Evolutionary conservation across 495 filamentous ascomycete genomes (phyloP), one percentile per base, ranked within the genome.

Genomic region (Penicillium lividum): DNA sequence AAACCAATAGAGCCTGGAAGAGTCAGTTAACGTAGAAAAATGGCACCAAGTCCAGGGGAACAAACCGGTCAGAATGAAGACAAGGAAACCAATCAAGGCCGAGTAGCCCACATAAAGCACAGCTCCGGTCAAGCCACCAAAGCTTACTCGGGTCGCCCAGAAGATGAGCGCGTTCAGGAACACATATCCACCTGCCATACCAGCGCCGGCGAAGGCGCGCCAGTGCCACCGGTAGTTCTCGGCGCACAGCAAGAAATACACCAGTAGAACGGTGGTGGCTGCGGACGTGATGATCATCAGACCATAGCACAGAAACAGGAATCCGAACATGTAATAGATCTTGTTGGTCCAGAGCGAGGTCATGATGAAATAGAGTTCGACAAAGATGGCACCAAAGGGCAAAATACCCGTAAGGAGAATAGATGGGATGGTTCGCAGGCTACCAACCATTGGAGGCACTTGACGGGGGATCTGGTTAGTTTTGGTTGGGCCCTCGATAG

Each of bases 261-360:
- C 87, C 75, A 97, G 84, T 5, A 98, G 78, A 18, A 98, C 84
- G 3, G 94, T 97, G 34, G 94, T 93, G 3, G 92, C 89, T 2
- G 94, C 93, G 53, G 88, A 90, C 5, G 94, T 97, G 68, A 97
- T 89, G 67, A 98, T 92, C 92, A 98, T 97, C 61, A 98, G 84
- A 15, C 89, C 93, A 73, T 95, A 98, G 82, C 92, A 96, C 52
- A 98, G 77, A 80, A 98, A 98, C 40, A 98, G 81, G 81, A 98
- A 98, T 30, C 94, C 94, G 64, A 98, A 98, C 94, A 98, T 98
- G 80, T 98, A 98, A 80, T 98, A 98, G 56, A 98, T 91, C 78
- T 93, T 93, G 79, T 86, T 90, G 73, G 92, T 93, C 94, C 94
- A 98, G 67, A 98, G 91, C 9, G 88, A 92, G 74, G 86, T 93